Conservation (phyloP, 176 grass and related monocot species). For the Neostapfia colusana region DNA sequence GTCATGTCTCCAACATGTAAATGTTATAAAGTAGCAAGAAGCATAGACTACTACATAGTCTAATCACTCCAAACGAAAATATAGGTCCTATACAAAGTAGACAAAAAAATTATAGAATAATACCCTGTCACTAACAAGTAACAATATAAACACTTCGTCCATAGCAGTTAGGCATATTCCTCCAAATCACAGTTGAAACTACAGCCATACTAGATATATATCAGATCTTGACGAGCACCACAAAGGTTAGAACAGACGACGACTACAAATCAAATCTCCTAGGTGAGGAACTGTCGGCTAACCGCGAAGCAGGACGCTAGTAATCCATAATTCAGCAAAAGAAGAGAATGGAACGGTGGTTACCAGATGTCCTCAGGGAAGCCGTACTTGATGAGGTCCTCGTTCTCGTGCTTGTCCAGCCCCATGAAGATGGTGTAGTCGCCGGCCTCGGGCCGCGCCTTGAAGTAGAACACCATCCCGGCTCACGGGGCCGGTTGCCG, state of each 20-base stretch:
- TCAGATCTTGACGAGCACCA: not conserved
- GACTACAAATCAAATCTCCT: not conserved
- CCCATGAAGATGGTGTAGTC: conserved; percentile 98
- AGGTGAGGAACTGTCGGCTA: not conserved
- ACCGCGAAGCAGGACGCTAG: not conserved
- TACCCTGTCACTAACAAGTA: not conserved
- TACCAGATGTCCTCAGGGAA: conserved; percentile 97
- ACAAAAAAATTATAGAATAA: not conserved
- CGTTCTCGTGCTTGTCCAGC: conserved; percentile 87
- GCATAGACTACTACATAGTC: too few relatives aligned
- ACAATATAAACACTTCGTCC: not conserved
- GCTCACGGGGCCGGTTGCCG: not conserved
- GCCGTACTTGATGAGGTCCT: conserved; percentile 94
- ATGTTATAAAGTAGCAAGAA: not conserved
- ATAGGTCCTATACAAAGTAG: not conserved
- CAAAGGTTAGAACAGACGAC: not conserved
- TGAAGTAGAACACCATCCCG: conserved; percentile 98
- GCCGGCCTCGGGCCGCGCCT: conserved; percentile 75
- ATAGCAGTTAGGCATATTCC: not conserved
- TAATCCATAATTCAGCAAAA: not conserved
- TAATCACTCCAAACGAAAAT: not conserved
- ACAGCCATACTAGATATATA: not conserved
- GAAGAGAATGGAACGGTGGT: not conserved
- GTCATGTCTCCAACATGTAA: not conserved
- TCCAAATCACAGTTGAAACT: not conserved